phyloP scores from a whole-genome alignment of 805 yeast species.

The Yarrowia sp. region DNA sequence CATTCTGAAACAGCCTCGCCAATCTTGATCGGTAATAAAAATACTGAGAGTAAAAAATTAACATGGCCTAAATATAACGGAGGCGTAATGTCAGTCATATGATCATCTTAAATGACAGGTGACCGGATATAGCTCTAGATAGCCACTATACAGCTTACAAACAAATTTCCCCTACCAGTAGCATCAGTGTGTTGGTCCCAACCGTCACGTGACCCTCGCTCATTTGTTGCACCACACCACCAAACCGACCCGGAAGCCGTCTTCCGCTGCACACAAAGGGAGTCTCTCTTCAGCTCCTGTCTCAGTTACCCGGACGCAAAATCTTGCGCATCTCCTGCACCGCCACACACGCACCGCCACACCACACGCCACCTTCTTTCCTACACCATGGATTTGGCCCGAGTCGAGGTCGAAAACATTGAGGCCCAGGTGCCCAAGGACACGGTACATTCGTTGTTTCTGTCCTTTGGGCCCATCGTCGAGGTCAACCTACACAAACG shows the following conservation, averaged over 20 bases:
- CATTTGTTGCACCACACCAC: not conserved
- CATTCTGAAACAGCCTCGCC: no score
- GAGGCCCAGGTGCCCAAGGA: conserved; percentile 30
- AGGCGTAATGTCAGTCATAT: no score
- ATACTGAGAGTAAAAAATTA: no score
- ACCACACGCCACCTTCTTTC: not conserved
- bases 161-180: not conserved
- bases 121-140: no score
- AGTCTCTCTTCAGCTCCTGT: not conserved
- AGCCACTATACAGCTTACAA: not conserved
- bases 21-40: not conserved
- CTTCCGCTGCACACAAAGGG: not conserved
- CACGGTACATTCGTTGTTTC: conserved; percentile 31
- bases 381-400: not conserved
- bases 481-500: conserved; percentile 30
- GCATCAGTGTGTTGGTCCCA: no score
- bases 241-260: not conserved
- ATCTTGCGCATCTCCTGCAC: not conserved
- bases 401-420: conserved; percentile 25
- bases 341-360: conserved; percentile 23
- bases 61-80: no score
- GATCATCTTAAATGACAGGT: no score
- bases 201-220: not conserved
- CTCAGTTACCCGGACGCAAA: conserved; percentile 5
- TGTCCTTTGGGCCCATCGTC: conserved; percentile 38